These are phyloP conservation scores for Tricholoma saponaceum DNA, from an alignment of 768 basidiomycete species.

Conservation along the genomic window DNA sequence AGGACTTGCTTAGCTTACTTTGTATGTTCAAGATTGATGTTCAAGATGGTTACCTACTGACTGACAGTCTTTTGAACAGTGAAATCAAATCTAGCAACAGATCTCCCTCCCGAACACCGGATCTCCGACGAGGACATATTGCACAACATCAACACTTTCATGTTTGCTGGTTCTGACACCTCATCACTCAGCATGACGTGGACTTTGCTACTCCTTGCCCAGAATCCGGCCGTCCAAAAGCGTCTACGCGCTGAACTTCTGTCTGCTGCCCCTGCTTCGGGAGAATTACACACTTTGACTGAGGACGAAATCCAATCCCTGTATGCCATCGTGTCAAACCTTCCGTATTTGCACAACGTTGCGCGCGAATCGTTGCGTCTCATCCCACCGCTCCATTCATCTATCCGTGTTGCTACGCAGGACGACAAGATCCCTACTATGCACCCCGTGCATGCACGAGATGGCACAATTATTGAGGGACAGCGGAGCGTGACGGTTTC, in stretches of 20 bases:
- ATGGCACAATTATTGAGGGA: slow-evolving; percentile 40
- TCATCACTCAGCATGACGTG: slow-evolving; percentile 81
- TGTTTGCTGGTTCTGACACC: slow-evolving; percentile 90
- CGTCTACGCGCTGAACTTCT: slow-evolving; percentile 69
- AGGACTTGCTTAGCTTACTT: slow-evolving; percentile 75
- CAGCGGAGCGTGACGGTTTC: slow-evolving; percentile 44
- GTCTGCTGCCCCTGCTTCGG: slow-evolving; percentile 34
- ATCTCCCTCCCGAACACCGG: slow-evolving; percentile 62
- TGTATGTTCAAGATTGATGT: slow-evolving; percentile 40
- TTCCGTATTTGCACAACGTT: slow-evolving; percentile 76
- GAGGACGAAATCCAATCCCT: slow-evolving; percentile 65
- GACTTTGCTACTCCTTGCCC: slow-evolving; percentile 74
- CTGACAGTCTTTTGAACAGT: slow-evolving; percentile 40
- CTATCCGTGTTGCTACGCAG: slow-evolving; percentile 70
- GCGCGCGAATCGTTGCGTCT: slow-evolving; percentile 73
- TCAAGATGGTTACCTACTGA: neutral
- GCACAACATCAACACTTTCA: slow-evolving; percentile 82
- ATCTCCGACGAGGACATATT: slow-evolving; percentile 88
- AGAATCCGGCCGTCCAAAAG: slow-evolving; percentile 61
- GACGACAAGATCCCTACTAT: slow-evolving; percentile 77
- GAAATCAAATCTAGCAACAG: slow-evolving; percentile 74
- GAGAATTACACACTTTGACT: slow-evolving; percentile 41
- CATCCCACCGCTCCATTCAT: slow-evolving; percentile 77
- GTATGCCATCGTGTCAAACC: slow-evolving; percentile 48
- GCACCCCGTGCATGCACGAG: slow-evolving; percentile 50